phyloP scores from a whole-genome alignment of 2,329 filamentous ascomycete species.

The Trichoderma sp. region DNA sequence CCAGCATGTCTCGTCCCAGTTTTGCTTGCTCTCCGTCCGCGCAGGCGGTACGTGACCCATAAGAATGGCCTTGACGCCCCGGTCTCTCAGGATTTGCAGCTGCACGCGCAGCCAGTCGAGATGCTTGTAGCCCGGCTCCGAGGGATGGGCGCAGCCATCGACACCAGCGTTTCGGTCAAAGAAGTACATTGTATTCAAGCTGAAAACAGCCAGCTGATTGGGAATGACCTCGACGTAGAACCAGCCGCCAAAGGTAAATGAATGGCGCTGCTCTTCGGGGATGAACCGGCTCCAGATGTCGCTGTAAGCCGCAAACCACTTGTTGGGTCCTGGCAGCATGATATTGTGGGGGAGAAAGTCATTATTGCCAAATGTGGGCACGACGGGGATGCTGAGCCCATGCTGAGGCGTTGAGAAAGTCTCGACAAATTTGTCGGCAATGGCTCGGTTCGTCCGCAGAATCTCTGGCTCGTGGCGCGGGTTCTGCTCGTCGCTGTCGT shows the following conservation, averaged over 20 bases:
- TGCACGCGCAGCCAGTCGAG: conserved; percentile 96
- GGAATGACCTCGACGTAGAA: conserved; percentile 93
- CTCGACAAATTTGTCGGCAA: conserved; percentile 76
- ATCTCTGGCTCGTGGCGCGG: conserved; percentile 79
- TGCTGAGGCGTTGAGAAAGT: conserved; percentile 68
- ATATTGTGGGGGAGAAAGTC: conserved; percentile 98
- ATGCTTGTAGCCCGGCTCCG: conserved; percentile 89
- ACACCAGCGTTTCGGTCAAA: conserved; percentile 92
- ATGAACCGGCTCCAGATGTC: conserved; percentile 86
- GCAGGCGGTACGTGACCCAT: conserved; percentile 95
- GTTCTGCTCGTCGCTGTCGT: conserved; percentile 82
- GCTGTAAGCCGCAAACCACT: conserved; percentile 77
- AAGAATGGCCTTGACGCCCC: conserved; percentile 91
- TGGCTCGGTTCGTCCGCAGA: conserved; percentile 72
- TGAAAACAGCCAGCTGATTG: conserved; percentile 82
- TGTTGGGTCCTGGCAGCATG: conserved; percentile 80
- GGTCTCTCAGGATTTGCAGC: conserved; percentile 77
- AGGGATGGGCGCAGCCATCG: conserved; percentile 78
- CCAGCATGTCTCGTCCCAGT: conserved; percentile 98
- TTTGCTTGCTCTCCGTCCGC: conserved; percentile 78
- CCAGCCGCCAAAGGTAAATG: conserved; percentile 92
- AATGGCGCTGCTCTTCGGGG: conserved; percentile 87
- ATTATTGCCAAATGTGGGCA: conserved; percentile 95
- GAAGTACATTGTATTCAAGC: conserved; percentile 95
- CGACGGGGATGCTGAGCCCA: conserved; percentile 70